phyloP scores from a whole-genome alignment of 371 early-diverging fungal genomes.

The Dipsacomyces acuminosporus region DNA sequence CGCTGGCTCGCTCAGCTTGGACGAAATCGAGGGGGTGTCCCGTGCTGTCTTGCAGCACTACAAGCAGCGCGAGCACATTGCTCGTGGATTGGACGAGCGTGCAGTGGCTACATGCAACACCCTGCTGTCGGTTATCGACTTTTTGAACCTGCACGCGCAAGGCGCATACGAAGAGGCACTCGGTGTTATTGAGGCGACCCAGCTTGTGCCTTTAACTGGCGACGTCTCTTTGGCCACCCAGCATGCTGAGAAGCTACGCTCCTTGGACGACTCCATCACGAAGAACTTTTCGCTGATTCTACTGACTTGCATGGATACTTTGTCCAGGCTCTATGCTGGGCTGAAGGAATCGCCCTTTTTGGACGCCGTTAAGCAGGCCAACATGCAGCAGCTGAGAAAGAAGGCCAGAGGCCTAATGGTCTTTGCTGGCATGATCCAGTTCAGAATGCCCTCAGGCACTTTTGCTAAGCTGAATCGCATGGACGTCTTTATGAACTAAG shows the following conservation, averaged over 20 bases:
- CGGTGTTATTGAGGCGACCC: constrained; percentile 49
- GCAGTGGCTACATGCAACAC: constrained; percentile 51
- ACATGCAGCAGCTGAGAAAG: constrained; percentile 27
- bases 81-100: constrained; percentile 40
- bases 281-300: constrained; percentile 74
- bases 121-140: constrained; percentile 56
- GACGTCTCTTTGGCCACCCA: constrained; percentile 55
- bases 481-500: constrained; percentile 61
- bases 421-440: constrained; percentile 78
- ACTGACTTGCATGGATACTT: constrained; percentile 63
- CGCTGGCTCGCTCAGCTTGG: background rate
- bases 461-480: constrained; percentile 71
- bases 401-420: constrained; percentile 63
- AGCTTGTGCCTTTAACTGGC: constrained; percentile 57
- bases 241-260: constrained; percentile 59
- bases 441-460: constrained; percentile 75
- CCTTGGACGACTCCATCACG: constrained; percentile 63
- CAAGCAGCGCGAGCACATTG: constrained; percentile 50
- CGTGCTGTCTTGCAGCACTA: constrained; percentile 52
- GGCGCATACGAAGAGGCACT: constrained; percentile 54
- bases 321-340: constrained; percentile 55
- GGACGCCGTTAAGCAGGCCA: constrained; percentile 45
- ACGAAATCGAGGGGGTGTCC: constrained; percentile 49
- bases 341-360: constrained; percentile 50
- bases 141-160: constrained; percentile 52